phyloP scores from a whole-genome alignment of 139 green algal species.

The Ettlia oleoabundans region DNA sequence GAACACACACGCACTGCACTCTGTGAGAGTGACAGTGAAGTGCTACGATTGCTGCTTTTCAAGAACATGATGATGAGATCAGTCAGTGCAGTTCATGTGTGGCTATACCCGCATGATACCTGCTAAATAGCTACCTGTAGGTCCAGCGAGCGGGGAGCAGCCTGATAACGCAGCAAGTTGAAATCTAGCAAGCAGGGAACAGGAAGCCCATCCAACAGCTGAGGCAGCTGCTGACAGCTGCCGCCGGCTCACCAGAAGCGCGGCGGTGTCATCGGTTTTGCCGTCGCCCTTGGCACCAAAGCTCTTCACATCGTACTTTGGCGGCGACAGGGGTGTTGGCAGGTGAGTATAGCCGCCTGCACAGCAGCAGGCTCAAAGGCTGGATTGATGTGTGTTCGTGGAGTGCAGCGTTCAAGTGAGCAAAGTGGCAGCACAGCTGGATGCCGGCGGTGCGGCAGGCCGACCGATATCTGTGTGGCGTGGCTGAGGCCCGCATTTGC shows the following conservation, averaged over 20 bases:
- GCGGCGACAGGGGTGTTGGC: neutral
- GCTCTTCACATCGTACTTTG: neutral
- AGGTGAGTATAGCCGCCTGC: slow-evolving; percentile 8
- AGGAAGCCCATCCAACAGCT: too few relatives aligned
- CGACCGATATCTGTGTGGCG: neutral
- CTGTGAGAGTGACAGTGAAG: neutral
- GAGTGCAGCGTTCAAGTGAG: neutral
- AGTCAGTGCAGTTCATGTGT: too few relatives aligned
- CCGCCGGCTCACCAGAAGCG: slow-evolving; percentile 3
- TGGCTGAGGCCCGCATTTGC: neutral
- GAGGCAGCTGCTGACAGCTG: neutral
- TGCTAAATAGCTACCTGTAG: too few relatives aligned
- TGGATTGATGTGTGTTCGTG: neutral
- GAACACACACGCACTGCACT: neutral
- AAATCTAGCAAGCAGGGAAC: too few relatives aligned
- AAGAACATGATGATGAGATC: too few relatives aligned
- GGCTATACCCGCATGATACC: too few relatives aligned
- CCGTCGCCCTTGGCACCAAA: slow-evolving; percentile 22
- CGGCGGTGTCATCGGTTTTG: slow-evolving; percentile 8
- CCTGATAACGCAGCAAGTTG: too few relatives aligned
- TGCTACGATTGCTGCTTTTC: neutral
- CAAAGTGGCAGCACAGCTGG: neutral
- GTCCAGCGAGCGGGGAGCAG: too few relatives aligned
- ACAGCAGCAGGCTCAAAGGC: neutral
- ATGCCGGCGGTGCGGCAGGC: neutral